Base-by-base conservation (phyloP, 192 early-diverging fungal species). In the Anaeromyces robustus region DNA sequence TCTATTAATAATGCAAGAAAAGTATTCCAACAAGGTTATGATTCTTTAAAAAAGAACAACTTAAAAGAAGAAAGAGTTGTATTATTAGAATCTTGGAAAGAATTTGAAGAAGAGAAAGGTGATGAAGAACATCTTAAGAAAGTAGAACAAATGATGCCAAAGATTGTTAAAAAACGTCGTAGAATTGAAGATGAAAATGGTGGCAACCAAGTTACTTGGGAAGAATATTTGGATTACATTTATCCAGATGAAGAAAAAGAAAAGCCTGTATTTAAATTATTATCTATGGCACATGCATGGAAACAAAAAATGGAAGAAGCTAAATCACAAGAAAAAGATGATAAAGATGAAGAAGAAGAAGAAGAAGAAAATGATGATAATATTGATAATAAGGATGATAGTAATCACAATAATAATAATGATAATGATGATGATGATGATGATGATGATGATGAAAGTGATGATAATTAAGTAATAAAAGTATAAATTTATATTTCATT, bases 191-290 rank as follows among this genome's bases (percentile, higher is more conserved):
- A 90, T 77, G 86, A 89, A 80, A 83, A 87, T 28, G 88, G 87
- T 29, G 89, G 82, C 29, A 88, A 88, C 78, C 87, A 87, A 31
- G 85, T 81, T 31, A 89, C 93, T 29, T 90, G 93, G 92, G 98
- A 99, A 84, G 98, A 99, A 89, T 99, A 97, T 90, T 95, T 94
- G 88, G 97, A 98, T 82, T 98, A 98, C 85, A 93, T 99, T 78
- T 99, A 97, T 86, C 96, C 96, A 31, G 98, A 99, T 80, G 98
- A 99, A 81, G 92, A 96, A 82, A 88, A 88, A 12, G 93, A 96
- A 78, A 89, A 91, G 39, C 90, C 95, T 14, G 93, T 93, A 83
- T 90, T 98, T 81, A 98, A 96, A 86, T 87, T 99, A 30, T 88
- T 98, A 82, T 92, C 92, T 82, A 92, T 94, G 88, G 97, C 96